Evolutionary conservation across 805 yeast species (phyloP).

Genomic region (Tetrapisispora pingtungensis): DNA sequence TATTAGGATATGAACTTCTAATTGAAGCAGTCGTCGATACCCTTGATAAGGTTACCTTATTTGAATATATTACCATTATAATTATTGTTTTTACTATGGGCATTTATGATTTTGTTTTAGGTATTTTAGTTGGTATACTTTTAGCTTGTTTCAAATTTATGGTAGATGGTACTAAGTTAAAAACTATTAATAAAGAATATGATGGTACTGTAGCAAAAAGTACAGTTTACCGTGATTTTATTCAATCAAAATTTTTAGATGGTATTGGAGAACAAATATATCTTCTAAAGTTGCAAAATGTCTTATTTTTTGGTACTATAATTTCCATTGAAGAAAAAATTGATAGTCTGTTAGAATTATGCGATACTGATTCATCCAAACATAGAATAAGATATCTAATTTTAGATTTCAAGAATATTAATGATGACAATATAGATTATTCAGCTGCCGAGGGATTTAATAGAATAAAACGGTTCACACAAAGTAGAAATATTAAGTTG

Average conservation of each 20-base stretch:
- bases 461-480: conserved; percentile 68
- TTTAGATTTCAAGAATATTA: conserved; percentile 75
- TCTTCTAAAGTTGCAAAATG: conserved; percentile 77
- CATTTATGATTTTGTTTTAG: conserved; percentile 86
- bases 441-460: conserved; percentile 95
- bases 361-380: conserved; percentile 26
- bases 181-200: conserved; percentile 71
- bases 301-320: conserved; percentile 89
- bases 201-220: conserved; percentile 86
- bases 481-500: conserved; percentile 57
- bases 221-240: conserved; percentile 83
- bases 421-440: conserved; percentile 64
- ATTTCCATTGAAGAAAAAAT: conserved; percentile 79
- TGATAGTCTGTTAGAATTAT: conserved; percentile 52
- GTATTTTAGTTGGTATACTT: conserved; percentile 81
- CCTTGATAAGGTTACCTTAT: conserved; percentile 56
- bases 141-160: conserved; percentile 92
- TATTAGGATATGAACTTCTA: conserved; percentile 82
- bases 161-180: conserved; percentile 78
- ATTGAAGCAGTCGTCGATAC: conserved; percentile 85
- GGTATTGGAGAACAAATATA: conserved; percentile 88
- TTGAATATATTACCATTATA: conserved; percentile 77
- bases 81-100: conserved; percentile 94
- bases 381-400: conserved; percentile 72
- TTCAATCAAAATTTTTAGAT: conserved; percentile 73